Percentiles rank a stretch among this genome's conserved stretches.
phyloP scores from a whole-genome alignment of 2,329 filamentous ascomycete genomes.

The Pseudocercospora cruenta region DNA sequence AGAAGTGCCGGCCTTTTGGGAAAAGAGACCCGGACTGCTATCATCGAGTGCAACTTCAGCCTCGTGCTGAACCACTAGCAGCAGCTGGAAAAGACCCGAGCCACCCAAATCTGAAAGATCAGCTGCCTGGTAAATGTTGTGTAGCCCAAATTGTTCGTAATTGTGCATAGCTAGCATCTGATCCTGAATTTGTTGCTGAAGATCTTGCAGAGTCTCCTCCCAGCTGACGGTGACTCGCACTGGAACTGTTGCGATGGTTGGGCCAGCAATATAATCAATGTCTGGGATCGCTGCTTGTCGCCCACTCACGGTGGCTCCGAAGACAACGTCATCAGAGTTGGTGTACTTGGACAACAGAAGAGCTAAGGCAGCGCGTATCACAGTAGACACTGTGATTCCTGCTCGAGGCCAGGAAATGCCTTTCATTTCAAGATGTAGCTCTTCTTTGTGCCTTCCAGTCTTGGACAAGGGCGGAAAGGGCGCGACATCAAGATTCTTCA shows the following conservation, averaged over 20 bases:
- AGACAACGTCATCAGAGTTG: conserved; percentile 11
- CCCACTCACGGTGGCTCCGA: conserved; percentile 15
- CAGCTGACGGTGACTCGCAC: conserved; percentile 6
- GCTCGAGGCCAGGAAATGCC: conserved; percentile 17
- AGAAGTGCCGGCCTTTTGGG: not conserved
- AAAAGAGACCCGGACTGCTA: not conserved
- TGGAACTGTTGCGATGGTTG: conserved; percentile 18
- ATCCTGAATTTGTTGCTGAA: conserved; percentile 9
- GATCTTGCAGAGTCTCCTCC: conserved; percentile 8
- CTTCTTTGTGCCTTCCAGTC: not conserved
- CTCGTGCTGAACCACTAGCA: conserved; percentile 13
- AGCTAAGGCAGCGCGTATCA: conserved; percentile 11
- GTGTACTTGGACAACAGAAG: conserved; percentile 11
- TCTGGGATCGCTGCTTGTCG: conserved; percentile 30
- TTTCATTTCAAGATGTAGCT: conserved; percentile 2
- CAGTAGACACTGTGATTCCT: conserved; percentile 14
- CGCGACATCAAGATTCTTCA: conserved; percentile 7
- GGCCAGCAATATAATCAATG: conserved; percentile 17
- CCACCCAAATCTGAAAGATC: not conserved
- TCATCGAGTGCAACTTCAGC: not conserved
- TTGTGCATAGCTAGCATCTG: conserved; percentile 11
- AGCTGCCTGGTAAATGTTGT: conserved; percentile 12
- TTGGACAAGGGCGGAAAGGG: conserved; percentile 2
- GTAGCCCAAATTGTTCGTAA: conserved; percentile 18
- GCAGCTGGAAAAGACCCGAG: conserved; percentile 9